These are phyloP conservation scores for Xylaria telfairii DNA, from an alignment of 495 filamentous ascomycete species.

Conservation along the genomic window DNA sequence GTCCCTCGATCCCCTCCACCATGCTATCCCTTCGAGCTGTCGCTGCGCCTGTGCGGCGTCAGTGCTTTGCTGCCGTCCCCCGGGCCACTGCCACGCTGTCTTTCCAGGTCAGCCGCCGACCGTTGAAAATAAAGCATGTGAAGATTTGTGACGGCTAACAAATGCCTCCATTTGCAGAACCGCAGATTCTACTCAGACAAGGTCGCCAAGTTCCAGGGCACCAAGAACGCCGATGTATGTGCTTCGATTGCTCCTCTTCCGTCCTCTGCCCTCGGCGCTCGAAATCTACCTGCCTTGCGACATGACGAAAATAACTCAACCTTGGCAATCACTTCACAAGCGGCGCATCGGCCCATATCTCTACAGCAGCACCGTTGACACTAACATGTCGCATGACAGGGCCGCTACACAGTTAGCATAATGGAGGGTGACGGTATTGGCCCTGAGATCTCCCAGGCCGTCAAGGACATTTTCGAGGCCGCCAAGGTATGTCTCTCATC, in stretches of 20 bases:
- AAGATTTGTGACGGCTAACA: constrained; percentile 28
- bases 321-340: background rate
- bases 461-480: constrained; percentile 96
- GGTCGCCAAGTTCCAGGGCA: constrained; percentile 91
- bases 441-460: constrained; percentile 94
- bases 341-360: background rate
- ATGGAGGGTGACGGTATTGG: constrained; percentile 99
- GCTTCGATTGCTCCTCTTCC: background rate
- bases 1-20: constrained; percentile 36
- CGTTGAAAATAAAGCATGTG: constrained; percentile 58
- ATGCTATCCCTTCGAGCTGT: constrained; percentile 61
- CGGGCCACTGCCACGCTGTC: constrained; percentile 53
- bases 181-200: constrained; percentile 63
- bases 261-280: constrained; percentile 6
- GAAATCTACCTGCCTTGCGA: constrained; percentile 20
- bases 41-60: constrained; percentile 58
- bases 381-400: constrained; percentile 57
- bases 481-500: constrained; percentile 69
- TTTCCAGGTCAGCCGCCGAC: constrained; percentile 49
- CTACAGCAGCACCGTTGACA: background rate
- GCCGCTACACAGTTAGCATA: constrained; percentile 91
- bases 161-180: constrained; percentile 38
- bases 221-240: constrained; percentile 86
- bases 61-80: constrained; percentile 53
- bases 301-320: constrained; percentile 55